Percentiles rank a stretch among this genome's conserved stretches.
These are phyloP conservation scores for Neoboletus subvelutipes DNA, from an alignment of 768 basidiomycete species.

Conservation along the genomic window DNA sequence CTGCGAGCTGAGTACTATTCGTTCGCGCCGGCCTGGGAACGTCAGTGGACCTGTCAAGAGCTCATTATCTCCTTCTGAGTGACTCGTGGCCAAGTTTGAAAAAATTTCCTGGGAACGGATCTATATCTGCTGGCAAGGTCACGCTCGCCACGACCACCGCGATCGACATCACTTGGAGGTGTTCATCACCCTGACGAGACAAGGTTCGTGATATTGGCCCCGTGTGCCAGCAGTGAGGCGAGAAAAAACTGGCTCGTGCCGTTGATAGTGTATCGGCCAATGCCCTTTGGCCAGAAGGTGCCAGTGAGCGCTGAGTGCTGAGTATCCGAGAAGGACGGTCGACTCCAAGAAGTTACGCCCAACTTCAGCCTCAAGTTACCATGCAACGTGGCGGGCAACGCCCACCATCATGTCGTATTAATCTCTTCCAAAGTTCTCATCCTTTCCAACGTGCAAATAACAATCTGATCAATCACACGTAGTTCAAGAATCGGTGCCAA, in stretches of 20 bases:
- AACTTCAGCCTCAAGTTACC: background rate
- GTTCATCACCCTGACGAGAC: background rate
- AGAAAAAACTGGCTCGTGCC: background rate
- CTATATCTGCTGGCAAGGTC: slow-evolving; percentile 1
- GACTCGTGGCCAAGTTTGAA: slow-evolving; percentile 1
- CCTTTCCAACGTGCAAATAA: background rate
- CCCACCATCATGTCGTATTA: slow-evolving; percentile 4
- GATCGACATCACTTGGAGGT: slow-evolving; percentile 11
- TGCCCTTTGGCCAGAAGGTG: slow-evolving; percentile 7
- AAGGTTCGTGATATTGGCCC: slow-evolving; percentile 1
- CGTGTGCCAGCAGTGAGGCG: slow-evolving; percentile 7
- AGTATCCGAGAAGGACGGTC: slow-evolving; percentile 16
- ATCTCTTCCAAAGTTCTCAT: background rate
- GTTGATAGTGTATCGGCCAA: slow-evolving; percentile 22
- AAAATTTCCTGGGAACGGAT: slow-evolving; percentile 16
- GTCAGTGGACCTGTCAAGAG: background rate
- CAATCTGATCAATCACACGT: slow-evolving; percentile 7
- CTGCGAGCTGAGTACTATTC: background rate
- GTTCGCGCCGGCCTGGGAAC: background rate
- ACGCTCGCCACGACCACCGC: slow-evolving; percentile 8
- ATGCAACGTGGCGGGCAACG: slow-evolving; percentile 9
- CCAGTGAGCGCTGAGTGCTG: background rate
- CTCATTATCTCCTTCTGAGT: background rate
- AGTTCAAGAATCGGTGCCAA: slow-evolving; percentile 2
- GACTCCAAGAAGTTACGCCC: slow-evolving; percentile 10